Conservation (phyloP, 2,329 filamentous ascomycete genomes). For the Emericellopsis cladophorae region DNA sequence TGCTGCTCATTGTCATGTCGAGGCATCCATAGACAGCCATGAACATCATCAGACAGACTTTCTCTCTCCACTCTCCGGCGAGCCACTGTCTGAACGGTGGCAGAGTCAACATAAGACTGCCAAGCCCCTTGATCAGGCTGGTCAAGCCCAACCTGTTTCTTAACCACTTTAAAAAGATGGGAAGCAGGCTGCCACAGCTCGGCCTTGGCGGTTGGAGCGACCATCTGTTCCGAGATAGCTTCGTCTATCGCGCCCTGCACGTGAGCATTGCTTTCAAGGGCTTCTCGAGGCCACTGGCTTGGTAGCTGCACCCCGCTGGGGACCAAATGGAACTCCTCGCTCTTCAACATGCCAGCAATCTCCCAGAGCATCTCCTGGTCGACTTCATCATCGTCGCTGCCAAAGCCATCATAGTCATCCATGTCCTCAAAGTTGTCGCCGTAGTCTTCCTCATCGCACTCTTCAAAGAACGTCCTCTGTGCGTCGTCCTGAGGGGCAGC, state of each 20-base stretch:
- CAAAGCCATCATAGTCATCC: constrained; percentile 15
- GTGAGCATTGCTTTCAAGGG: background rate
- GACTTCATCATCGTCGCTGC: constrained; percentile 34
- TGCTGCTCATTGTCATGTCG: background rate
- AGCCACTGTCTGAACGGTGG: background rate
- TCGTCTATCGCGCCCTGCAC: background rate
- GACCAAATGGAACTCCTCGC: constrained; percentile 35
- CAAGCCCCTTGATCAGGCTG: constrained; percentile 22
- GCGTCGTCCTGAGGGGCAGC: background rate
- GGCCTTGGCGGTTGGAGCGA: background rate
- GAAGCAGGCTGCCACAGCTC: constrained; percentile 4
- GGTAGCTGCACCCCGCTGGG: constrained; percentile 20
- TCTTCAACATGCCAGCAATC: constrained; percentile 46
- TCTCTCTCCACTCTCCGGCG: constrained; percentile 4
- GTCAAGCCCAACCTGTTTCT: constrained; percentile 12
- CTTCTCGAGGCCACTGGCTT: background rate
- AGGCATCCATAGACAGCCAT: background rate
- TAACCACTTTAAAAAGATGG: background rate
- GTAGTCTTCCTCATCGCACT: constrained; percentile 42
- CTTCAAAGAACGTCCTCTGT: constrained; percentile 42
- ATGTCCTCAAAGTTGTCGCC: constrained; percentile 17
- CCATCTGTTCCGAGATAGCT: background rate
- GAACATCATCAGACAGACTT: constrained; percentile 2
- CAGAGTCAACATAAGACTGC: constrained; percentile 14
- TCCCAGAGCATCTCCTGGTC: constrained; percentile 52